Percentiles rank a stretch among this genome's conserved stretches.
These are phyloP conservation scores for Spergularia bocconei DNA, from an alignment of 148 eudicot species.

Conservation along the genomic window DNA sequence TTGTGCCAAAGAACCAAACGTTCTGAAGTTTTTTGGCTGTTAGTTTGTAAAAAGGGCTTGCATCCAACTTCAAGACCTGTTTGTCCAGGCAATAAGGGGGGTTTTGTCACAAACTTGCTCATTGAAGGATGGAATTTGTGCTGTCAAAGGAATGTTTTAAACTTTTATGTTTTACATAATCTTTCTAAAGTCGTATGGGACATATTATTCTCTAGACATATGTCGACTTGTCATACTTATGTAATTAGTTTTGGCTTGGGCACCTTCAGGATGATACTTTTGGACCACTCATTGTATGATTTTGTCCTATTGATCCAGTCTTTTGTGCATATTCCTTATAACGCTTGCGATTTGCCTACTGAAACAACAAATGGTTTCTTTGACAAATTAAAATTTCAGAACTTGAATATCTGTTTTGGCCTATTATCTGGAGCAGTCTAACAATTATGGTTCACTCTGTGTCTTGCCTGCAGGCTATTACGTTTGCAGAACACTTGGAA, in stretches of 20 bases:
- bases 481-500: constrained; percentile 57
- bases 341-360: not conserved
- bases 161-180: too few relatives aligned
- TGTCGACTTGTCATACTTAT: not conserved
- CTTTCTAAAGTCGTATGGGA: not conserved
- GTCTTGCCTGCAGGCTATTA: constrained; percentile 49
- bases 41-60: not conserved
- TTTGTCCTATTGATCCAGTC: not conserved
- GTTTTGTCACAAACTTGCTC: not conserved
- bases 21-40: not conserved
- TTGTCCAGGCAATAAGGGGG: not conserved
- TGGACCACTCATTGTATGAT: not conserved
- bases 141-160: too few relatives aligned
- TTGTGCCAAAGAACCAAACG: not conserved
- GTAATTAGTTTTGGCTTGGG: not conserved
- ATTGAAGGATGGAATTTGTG: not conserved
- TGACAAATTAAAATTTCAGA: not conserved
- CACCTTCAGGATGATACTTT: not conserved
- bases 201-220: not conserved
- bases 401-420: not conserved
- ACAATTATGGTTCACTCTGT: constrained; percentile 8
- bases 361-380: not conserved
- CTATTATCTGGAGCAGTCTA: not conserved
- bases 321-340: not conserved
- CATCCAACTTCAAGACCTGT: not conserved